phyloP scores from a whole-genome alignment of 2,329 filamentous ascomycete genomes.

The Aspergillus amoenus region DNA sequence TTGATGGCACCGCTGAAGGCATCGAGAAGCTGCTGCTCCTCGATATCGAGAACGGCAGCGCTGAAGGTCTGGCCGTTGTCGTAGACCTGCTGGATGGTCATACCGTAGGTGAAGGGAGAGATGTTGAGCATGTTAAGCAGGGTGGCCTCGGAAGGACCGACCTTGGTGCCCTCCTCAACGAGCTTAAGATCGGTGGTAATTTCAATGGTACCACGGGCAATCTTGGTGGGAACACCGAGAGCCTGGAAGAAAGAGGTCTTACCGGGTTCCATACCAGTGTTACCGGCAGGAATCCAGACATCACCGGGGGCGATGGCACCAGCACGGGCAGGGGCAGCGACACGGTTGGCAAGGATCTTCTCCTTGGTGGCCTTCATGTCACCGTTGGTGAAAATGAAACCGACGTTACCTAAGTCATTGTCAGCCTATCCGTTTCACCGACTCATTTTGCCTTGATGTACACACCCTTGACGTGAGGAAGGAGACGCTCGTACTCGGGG shows the following conservation, averaged over 20 bases:
- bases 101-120: conserved; percentile 99
- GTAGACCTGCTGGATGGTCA: conserved; percentile 95
- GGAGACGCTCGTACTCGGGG: conserved; percentile 97
- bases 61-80: conserved; percentile 94
- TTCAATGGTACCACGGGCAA: conserved; percentile 99
- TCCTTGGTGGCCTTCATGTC: conserved; percentile 91
- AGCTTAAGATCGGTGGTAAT: conserved; percentile 98
- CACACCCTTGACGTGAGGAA: conserved; percentile 83
- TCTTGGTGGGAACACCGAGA: conserved; percentile 99
- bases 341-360: conserved; percentile 95
- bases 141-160: conserved; percentile 97
- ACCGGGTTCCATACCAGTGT: conserved; percentile 99
- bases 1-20: conserved; percentile 76
- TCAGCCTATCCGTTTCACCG: not conserved
- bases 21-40: conserved; percentile 89
- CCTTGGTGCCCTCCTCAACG: conserved; percentile 87
- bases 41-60: conserved; percentile 82
- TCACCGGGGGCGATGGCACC: conserved; percentile 92
- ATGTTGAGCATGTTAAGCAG: conserved; percentile 99
- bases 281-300: conserved; percentile 94
- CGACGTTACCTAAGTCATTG: conserved; percentile 70
- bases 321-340: conserved; percentile 95
- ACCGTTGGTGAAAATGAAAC: conserved; percentile 98
- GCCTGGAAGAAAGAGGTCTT: conserved; percentile 99
- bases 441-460: conserved; percentile 2